Evolutionary conservation across 176 grass and related monocot genomes (phyloP).

Genomic region (Eragrostis curvula): DNA sequence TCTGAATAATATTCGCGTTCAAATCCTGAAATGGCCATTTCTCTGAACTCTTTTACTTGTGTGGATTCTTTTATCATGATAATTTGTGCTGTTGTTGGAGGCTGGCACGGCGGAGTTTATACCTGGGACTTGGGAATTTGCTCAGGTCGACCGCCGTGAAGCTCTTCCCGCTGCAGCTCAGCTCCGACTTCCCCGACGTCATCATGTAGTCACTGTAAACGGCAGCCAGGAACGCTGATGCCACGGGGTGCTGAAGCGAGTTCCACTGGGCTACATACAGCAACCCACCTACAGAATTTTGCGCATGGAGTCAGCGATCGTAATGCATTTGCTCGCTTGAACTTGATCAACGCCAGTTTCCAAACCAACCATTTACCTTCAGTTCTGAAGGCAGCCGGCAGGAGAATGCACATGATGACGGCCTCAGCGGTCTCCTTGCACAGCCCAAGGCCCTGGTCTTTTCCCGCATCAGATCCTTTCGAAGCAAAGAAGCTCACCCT

Average conservation of each 20-base stretch:
- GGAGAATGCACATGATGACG: conserved; percentile 82
- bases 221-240: conserved; percentile 66
- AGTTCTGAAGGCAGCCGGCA: conserved; percentile 75
- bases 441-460: conserved; percentile 37
- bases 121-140: conserved; percentile 77
- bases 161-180: conserved; percentile 56
- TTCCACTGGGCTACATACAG: conserved; percentile 72
- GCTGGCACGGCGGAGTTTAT: neutral
- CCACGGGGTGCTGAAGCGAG: conserved; percentile 78
- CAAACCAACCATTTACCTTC: conserved; percentile 34
- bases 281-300: conserved; percentile 51
- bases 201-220: conserved; percentile 80
- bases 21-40: no score
- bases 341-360: neutral
- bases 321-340: neutral
- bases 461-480: conserved; percentile 29
- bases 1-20: neutral
- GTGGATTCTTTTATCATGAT: no score
- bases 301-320: neutral
- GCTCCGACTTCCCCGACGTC: conserved; percentile 48
- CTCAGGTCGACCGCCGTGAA: conserved; percentile 64
- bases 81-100: no score
- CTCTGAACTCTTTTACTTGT: no score
- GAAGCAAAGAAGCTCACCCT: conserved; percentile 68
- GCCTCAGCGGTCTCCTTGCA: conserved; percentile 70